phyloP scores from a whole-genome alignment of 176 grass and related monocot genomes.

The Coix lacrymajobi region DNA sequence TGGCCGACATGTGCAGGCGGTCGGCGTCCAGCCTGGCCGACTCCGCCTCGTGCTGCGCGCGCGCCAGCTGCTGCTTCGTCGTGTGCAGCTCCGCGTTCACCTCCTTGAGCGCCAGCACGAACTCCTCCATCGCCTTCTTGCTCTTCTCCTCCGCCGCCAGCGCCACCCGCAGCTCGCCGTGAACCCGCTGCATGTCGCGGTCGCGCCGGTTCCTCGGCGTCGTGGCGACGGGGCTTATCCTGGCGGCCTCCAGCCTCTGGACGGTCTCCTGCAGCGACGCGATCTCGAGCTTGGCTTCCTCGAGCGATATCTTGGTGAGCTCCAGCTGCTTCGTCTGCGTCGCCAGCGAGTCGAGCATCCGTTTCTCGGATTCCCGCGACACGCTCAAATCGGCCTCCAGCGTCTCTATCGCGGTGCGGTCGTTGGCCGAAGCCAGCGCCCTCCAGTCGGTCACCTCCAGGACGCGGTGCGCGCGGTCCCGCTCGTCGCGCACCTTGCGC shows the following conservation, averaged over 20 bases:
- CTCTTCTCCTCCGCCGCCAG: conserved; percentile 70
- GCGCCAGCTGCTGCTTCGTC: conserved; percentile 37
- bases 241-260: conserved; percentile 18
- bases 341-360: conserved; percentile 74
- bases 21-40: conserved; percentile 45
- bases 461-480: conserved; percentile 42
- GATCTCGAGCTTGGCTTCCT: conserved; percentile 65
- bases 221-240: background rate
- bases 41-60: conserved; percentile 54
- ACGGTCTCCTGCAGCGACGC: conserved; percentile 18
- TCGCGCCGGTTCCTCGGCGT: conserved; percentile 26
- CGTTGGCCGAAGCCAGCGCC: conserved; percentile 30
- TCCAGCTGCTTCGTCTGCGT: conserved; percentile 88
- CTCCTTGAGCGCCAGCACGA: conserved; percentile 74
- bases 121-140: conserved; percentile 82
- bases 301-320: conserved; percentile 75
- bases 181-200: conserved; percentile 27
- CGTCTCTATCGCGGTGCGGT: conserved; percentile 35
- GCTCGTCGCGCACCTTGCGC: conserved; percentile 51
- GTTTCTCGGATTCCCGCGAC: conserved; percentile 60
- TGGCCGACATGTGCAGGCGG: conserved; percentile 36
- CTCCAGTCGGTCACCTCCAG: conserved; percentile 67
- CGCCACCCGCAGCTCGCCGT: conserved; percentile 41
- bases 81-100: conserved; percentile 56
- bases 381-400: conserved; percentile 47